Evolutionary conservation across 129 eudicot species (phyloP).

Genomic region (Deinandra increscens): DNA sequence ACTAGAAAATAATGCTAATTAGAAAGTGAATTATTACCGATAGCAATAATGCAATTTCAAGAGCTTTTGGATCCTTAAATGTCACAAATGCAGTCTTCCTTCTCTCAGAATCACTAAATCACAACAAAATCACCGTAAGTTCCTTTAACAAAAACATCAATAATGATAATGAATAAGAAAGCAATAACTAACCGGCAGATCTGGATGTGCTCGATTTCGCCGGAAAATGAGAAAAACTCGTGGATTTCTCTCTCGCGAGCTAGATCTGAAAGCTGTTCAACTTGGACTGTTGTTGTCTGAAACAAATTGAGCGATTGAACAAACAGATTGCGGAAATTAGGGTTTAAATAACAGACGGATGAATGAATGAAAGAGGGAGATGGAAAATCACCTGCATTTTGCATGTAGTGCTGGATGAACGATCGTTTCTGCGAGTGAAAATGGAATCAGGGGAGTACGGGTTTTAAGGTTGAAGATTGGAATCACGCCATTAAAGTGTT

Average conservation of each 20-base stretch:
- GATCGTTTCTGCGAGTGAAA: not conserved
- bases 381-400: constrained; percentile 37
- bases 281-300: constrained; percentile 76
- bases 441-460: not conserved
- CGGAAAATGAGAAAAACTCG: constrained; percentile 93
- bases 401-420: not conserved
- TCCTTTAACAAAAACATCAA: not conserved
- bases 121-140: not conserved
- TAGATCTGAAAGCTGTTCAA: constrained; percentile 87
- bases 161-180: too few relatives aligned
- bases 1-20: not conserved
- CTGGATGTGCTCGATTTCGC: constrained; percentile 82
- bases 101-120: constrained; percentile 62
- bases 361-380: constrained; percentile 7
- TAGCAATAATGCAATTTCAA: constrained; percentile 86
- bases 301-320: constrained; percentile 10
- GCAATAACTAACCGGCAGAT: constrained; percentile 64
- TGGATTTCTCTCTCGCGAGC: constrained; percentile 86
- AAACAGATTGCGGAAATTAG: not conserved
- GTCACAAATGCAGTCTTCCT: constrained; percentile 86
- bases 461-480: not conserved
- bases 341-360: not conserved
- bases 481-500: constrained; percentile 35
- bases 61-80: constrained; percentile 83
- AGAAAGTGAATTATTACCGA: constrained; percentile 54